Evolutionary conservation across 169 alveolate species (phyloP), one percentile per base, ranked within the genome.

Genomic region (Plasmodium inui): DNA sequence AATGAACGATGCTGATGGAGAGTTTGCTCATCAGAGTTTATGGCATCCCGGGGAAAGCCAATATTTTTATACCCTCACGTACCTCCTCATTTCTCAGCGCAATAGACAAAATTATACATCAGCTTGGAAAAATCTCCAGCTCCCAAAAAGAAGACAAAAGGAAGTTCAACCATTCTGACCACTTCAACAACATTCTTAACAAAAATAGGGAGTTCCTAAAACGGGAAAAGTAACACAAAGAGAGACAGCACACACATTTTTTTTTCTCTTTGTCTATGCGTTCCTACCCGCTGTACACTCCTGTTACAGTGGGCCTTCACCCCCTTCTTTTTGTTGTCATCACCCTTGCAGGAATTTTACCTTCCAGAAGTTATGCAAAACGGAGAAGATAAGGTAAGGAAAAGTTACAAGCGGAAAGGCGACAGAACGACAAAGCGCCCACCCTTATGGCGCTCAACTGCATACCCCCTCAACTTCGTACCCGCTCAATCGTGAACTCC

Each of bases 51-150:
- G 41, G 83, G 46, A 28, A 76, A 76, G 9, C 41, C 26, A 32
- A 32, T 17, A 26, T 67, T 67, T 67, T 67, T 67, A 67, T 28
- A 67, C 76, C 76, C 37, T 67, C 17, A n/a, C 39, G n/a, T 67
- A 67, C 14, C 37, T 67, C 14, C 30, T 7, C 37, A 28, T 22
- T 26, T 67, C n/a, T 19, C 80, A 86, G 93, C 70, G 57, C 93
- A 46, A 76, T 86, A 86, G 93, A 86, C 44, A 86, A 86, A 86
- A 86, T 74, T 34, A 41, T 86, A 19, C 93, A 86, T 34, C 86
- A 74, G 19, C 4, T 86, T 34, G 93, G 80, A 44, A 74, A 76
- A 50, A 26, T 86, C 67, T 34, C 30, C n/a, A 73, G 81, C 80
- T 3, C 73, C 12, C 82, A 86, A 74, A 86, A 76, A 14, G 30